A percentile compares a stretch with the other conserved stretches of the same genome.
Evolutionary conservation across 2,329 filamentous ascomycete species (phyloP).

Genomic region (Triangularia verruculosa): DNA sequence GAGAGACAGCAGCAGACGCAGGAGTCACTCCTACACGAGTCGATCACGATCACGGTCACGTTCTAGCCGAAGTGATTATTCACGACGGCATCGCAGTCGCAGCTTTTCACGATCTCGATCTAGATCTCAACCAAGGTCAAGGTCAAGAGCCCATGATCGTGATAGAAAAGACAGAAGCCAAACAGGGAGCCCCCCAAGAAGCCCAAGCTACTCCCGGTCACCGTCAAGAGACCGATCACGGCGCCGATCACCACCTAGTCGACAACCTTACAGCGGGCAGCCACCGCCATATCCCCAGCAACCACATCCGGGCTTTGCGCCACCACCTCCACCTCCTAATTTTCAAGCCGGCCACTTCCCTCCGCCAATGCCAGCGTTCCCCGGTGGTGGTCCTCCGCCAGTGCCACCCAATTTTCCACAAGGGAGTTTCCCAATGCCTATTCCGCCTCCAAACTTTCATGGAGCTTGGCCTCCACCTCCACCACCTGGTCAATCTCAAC

Average conservation of each 20-base stretch:
- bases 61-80: slow-evolving; percentile 26
- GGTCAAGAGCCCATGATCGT: slow-evolving; percentile 14
- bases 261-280: slow-evolving; percentile 11
- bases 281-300: slow-evolving; percentile 6
- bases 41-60: slow-evolving; percentile 25
- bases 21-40: slow-evolving; percentile 17
- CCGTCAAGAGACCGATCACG: slow-evolving; percentile 24
- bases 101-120: slow-evolving; percentile 15
- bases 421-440: neutral
- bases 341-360: neutral
- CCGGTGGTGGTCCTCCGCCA: no score
- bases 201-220: slow-evolving; percentile 15
- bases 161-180: slow-evolving; percentile 4
- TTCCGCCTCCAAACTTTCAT: slow-evolving; percentile 38
- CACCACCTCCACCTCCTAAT: neutral
- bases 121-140: slow-evolving; percentile 23
- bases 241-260: slow-evolving; percentile 25
- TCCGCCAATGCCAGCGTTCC: neutral
- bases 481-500: slow-evolving; percentile 25
- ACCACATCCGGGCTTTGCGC: neutral
- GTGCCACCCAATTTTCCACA: neutral
- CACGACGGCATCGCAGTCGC: slow-evolving; percentile 4
- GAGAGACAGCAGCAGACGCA: slow-evolving; percentile 33
- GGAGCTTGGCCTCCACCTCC: slow-evolving; percentile 43
- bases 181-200: neutral